Evolutionary conservation across 2,329 filamentous ascomycete genomes (phyloP), one percentile per base, ranked within the genome.

Genomic region (Xylariales sp.): DNA sequence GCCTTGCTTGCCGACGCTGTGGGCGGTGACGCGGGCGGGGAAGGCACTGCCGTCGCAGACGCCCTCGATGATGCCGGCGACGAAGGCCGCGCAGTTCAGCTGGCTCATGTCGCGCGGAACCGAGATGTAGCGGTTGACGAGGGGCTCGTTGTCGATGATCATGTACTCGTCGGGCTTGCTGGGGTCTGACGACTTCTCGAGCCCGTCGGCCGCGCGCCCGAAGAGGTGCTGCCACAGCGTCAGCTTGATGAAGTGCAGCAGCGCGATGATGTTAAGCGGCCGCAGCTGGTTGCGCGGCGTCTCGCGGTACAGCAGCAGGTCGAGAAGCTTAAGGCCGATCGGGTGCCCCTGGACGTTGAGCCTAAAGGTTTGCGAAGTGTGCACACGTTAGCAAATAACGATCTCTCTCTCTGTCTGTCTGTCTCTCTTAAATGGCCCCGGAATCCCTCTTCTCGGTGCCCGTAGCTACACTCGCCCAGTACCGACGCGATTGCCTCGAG

Each of bases 61-160:
- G 16, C 93, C 93, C 72, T 98, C 93, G 40, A 98, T 83, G 46
- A 98, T 85, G 14, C 93, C 93, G 1, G 93, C 93, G 15, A 95
- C 89, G 58, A 87, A 98, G 8, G 93, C 93, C 14, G 91, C 93
- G 63, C 91, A 96, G 62, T 96, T 97, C 55, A 98, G 74, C 75
- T 93, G 87, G 64, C 78, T 89, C 87, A 98, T 95, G 66, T 98
- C 93, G 55, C 85, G 85, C 13, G 93, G 93, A 37, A 97, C 85
- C 53, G 82, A 88, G 57, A 98, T 85, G 67, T 93, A 97, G 45
- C 85, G 83, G 64, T 96, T 97, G 27, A 97, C 91, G 35, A 97
- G 74, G 16, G 93, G 93, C 60, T 97, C 93, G 65, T 98, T 97
- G 67, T 98, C 93, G 53, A 90, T 88, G 53, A 98, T 93, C 91